Evolutionary conservation across 257 asterid species (phyloP), one percentile per base, ranked within the genome.

Genomic region (Petrea volubilis): DNA sequence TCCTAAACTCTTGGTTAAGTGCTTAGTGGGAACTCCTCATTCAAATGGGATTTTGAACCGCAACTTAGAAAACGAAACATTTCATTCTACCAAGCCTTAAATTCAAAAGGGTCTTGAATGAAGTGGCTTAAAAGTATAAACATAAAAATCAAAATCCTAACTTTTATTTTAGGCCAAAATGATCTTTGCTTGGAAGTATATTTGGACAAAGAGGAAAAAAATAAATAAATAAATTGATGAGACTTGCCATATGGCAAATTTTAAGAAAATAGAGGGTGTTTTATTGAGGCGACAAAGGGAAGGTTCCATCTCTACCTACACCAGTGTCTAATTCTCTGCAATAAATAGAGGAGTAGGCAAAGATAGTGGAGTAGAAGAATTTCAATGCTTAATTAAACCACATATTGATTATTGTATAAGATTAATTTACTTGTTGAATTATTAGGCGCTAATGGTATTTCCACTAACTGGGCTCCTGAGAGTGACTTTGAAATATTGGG

Each of bases 121-220:
- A 81, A 81, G 87, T 87, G 85, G 82, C 87, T 87, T 83, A 66
- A 76, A 88, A 85, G 89, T 74, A 74, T 69, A 52, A 73, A 29
- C 61, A 50, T n/a, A n/a, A n/a, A n/a, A 44, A 74, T 57, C 4
- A 21, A 60, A 58, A 56, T 15, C 1, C 15, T 28, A 12, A 33
- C 20, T 41, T 50, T 17, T 23, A 23, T 9, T 15, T 59, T 59
- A 36, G 52, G 31, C 60, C 24, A 24, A 40, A 51, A 31, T 69
- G 78, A 69, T 79, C 94, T 82, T 85, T 85, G 88, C 90, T 85
- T 85, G 82, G 67, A 85, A 87, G 90, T 65, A 77, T 79, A 76
- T 60, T 60, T 61, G 78, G 70, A 52, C 41, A 73, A 31, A 43
- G 24, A 38, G 34, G 12, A 60, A 71, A 64, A 41, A 38, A 38